Conservation (phyloP, 2,329 filamentous ascomycete genomes). For the Clonostachys chloroleuca region DNA sequence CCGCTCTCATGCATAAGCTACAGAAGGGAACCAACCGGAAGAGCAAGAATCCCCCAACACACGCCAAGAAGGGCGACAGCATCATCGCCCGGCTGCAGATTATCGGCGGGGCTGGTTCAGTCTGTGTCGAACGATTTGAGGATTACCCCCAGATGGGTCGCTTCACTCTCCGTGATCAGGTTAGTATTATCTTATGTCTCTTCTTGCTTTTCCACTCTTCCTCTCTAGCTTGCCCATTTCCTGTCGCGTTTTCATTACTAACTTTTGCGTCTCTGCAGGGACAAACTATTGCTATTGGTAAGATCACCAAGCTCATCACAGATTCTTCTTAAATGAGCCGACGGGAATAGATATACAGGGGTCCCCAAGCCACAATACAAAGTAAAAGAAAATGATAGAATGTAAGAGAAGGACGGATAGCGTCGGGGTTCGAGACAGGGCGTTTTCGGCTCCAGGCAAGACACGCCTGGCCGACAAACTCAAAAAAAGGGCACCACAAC, state of each 20-base stretch:
- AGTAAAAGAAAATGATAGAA: no score
- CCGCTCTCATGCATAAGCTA: conserved; percentile 82
- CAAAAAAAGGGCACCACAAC: no score
- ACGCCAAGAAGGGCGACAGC: conserved; percentile 75
- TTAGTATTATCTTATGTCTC: conserved; percentile 29
- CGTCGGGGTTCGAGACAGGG: no score
- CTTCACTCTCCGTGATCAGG: conserved; percentile 86
- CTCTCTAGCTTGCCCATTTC: no score
- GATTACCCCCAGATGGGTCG: conserved; percentile 93
- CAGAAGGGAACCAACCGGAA: conserved; percentile 92
- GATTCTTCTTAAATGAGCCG: conserved; percentile 9
- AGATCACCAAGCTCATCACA: conserved; percentile 84
- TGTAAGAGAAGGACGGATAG: no score
- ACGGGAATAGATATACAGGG: no score
- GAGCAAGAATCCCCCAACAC: conserved; percentile 89
- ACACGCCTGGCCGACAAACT: no score
- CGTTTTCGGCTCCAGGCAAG: no score
- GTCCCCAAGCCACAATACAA: no score
- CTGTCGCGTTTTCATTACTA: conserved; percentile 9
- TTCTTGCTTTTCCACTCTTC: neutral
- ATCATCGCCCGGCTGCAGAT: conserved; percentile 93
- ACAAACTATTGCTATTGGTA: conserved; percentile 98
- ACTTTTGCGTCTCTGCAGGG: conserved; percentile 50
- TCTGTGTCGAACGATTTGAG: conserved; percentile 92
- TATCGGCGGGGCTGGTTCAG: conserved; percentile 76